Percentiles rank a stretch among this genome's conserved stretches.
Conservation (phyloP, 2,329 filamentous ascomycete genomes). For the Akanthomyces lecanii region DNA sequence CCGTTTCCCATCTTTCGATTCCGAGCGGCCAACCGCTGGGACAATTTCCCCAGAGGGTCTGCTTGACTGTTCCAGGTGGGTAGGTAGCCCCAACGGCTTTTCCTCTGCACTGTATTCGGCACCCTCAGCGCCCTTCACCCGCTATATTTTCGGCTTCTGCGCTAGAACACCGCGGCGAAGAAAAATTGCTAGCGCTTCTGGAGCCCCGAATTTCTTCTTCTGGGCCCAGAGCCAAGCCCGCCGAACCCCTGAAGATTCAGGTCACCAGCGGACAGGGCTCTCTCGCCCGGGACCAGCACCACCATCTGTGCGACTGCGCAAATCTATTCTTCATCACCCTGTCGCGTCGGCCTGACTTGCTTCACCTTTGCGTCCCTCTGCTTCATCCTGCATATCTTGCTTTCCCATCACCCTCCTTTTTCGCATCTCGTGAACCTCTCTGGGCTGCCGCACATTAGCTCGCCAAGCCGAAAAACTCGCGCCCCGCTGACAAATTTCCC, state of each 20-base stretch:
- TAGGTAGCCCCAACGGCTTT: neutral
- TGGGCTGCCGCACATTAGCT: neutral
- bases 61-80: neutral
- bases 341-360: neutral
- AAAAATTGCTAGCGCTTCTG: no score
- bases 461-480: slow-evolving; percentile 9
- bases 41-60: neutral
- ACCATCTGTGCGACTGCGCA: neutral
- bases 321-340: slow-evolving; percentile 2
- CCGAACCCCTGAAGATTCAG: no score
- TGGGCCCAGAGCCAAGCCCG: no score
- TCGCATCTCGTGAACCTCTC: neutral
- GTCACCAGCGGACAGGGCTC: no score
- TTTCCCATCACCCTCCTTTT: neutral
- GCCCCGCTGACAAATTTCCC: slow-evolving; percentile 16
- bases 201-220: no score
- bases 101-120: neutral
- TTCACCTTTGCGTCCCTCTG: neutral
- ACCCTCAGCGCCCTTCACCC: neutral
- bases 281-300: no score
- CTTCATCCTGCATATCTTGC: neutral
- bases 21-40: neutral
- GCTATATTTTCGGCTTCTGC: no score
- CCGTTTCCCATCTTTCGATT: no score
- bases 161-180: no score